Base-by-base conservation (phyloP, 2,329 filamentous ascomycete species). In the Arthrobotrys megalospora region DNA sequence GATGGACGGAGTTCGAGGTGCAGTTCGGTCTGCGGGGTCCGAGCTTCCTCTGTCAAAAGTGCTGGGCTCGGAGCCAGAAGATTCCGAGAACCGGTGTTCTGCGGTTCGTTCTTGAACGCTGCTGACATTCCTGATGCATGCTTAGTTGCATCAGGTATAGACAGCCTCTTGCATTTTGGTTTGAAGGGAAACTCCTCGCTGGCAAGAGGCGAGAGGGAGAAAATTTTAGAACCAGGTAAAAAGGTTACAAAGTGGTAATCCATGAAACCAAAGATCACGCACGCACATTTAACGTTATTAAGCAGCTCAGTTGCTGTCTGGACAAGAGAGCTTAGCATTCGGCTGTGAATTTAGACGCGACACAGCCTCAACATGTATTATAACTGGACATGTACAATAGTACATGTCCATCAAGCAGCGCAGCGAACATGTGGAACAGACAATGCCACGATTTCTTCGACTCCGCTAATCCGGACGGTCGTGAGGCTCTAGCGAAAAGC, bases 11-110 rank as follows among this genome's bases (percentile, higher is more conserved):
- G 58, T 28, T 32, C 16, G 62, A 68, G 41, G 14, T 69, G 55
- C 64, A 63, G 52, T 76, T 71, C 73, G 73, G 66, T 60, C 32
- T 50, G 73, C 73, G 73, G 73, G 73, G 73, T 62, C 73, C 73
- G 73, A 71, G 73, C 58, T 52, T 76, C 47, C 55, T 48, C 50
- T 55, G 28, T 48, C 16, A 58, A 34, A 60, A 52, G 58, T 47
- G 43, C 38, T 41, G 11, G 19, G 66, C 41, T 66, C 73, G 73
- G 73, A 77, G 73, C 21, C 38, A 70, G 52, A 53, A 71, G 66
- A 43, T 71, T 71, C 73, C 73, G 73, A 77, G 21, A 34, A 24
- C 72, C 72, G 72, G 41, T 55, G 36, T 41, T 62, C 48, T 50
- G 16, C 64, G 47, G 14, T 53, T 53, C 41, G 21, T 24, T 28